Percentiles rank a stretch among this genome's conserved stretches.
phyloP scores from a whole-genome alignment of 1,284 basidiomycete species.

The Pulchroboletus neoregius region DNA sequence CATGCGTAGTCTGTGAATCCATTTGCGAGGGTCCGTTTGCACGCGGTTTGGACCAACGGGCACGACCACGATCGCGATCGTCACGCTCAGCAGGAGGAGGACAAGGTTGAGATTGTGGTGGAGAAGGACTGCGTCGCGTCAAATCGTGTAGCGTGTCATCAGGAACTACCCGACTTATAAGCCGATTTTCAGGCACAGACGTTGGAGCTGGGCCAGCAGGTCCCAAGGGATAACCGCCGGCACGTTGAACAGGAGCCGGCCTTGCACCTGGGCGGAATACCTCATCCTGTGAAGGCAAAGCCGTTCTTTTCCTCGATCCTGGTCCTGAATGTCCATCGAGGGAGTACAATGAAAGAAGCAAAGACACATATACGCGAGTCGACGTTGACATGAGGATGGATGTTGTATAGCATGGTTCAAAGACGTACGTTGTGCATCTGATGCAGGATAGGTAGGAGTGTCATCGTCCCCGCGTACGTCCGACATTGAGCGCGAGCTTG shows the following conservation, averaged over 20 bases:
- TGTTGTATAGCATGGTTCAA: constrained; percentile 33
- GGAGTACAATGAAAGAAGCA: constrained; percentile 13
- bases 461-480: constrained; percentile 21
- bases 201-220: background rate
- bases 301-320: constrained; percentile 32
- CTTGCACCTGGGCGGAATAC: constrained; percentile 32
- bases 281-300: constrained; percentile 37
- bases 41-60: constrained; percentile 17
- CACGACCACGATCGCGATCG: constrained; percentile 20
- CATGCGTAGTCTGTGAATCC: constrained; percentile 19
- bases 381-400: constrained; percentile 32
- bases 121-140: constrained; percentile 17
- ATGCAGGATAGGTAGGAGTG: constrained; percentile 17
- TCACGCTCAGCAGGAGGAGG: constrained; percentile 12
- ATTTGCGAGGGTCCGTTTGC: constrained; percentile 9
- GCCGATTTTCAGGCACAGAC: constrained; percentile 7
- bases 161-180: background rate
- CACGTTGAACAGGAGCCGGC: constrained; percentile 14
- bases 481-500: constrained; percentile 16
- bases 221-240: constrained; percentile 7
- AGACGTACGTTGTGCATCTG: constrained; percentile 42
- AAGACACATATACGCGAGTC: constrained; percentile 22
- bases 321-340: constrained; percentile 22
- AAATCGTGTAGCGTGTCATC: constrained; percentile 9
- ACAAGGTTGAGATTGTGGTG: constrained; percentile 1